Evolutionary conservation across 192 early-diverging fungal genomes (phyloP), one percentile per base, ranked within the genome.

Genomic region (Chytriomyces sp.): DNA sequence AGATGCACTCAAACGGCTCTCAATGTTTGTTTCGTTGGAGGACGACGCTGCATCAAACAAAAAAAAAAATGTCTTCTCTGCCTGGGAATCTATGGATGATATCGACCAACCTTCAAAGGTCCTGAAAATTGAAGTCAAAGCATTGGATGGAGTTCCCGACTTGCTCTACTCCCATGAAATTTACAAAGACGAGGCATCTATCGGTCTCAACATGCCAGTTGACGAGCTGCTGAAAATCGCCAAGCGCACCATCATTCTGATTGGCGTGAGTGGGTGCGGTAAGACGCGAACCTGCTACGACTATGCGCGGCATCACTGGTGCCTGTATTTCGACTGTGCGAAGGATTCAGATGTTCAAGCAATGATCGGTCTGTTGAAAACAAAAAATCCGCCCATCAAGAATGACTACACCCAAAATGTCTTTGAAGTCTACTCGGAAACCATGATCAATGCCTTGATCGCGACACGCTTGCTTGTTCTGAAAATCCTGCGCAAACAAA

Each of bases 161-260:
- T 26, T 70, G 47, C 69, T 70, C 46, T 70, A 50, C 69, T 70
- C 69, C 44, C 50, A 59, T 70, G 20, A 70, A 24, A 70, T 70
- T 11, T 70, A 70, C 44, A 50, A 53, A 53, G 69, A 70, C 53
- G 50, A 70, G 69, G n/a, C 48, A 8, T 26, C 50, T 24, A 13
- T 70, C 24, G n/a, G n/a, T n/a, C 48, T 70, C 20, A 70, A 50
- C 48, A 70, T 70, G 69, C 69, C 69, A 70, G 48, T 70, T 50
- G 69, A 70, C 24, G 69, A 70, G 24, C 53, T 70, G 24, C 49
- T 70, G 69, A 50, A 70, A 10, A 53, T 70, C 69, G 24, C 45
- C 47, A 7, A 20, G 48, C 6, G 53, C 24, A 59, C 69, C 18
- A 70, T 70, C n/a, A 24, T 70, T 53, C 53, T 70, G 18, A 70